phyloP scores from a whole-genome alignment of 169 alveolate species.

The Eimeria falciformis region DNA sequence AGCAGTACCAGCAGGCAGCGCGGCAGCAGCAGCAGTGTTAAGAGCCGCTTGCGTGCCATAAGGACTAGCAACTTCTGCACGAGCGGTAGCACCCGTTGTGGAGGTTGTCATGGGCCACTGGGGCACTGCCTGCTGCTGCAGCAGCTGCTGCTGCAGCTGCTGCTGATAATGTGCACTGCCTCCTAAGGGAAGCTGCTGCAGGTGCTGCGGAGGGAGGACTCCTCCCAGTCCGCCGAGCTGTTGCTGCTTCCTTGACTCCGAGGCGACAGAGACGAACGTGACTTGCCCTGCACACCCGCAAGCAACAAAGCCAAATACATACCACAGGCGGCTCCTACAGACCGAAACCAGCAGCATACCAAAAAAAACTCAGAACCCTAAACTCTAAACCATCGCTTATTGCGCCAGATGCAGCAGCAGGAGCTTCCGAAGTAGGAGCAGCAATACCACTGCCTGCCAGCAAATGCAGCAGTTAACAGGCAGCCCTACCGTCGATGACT shows the following conservation, averaged over 20 bases:
- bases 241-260: conserved; percentile 46
- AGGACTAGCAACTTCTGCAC: conserved; percentile 44
- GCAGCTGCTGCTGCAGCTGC: conserved; percentile 67
- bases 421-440: neutral
- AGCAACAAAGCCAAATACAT: neutral
- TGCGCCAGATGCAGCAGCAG: neutral
- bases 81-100: conserved; percentile 10
- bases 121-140: conserved; percentile 54
- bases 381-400: neutral
- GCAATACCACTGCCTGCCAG: neutral
- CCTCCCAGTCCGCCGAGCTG: conserved; percentile 50
- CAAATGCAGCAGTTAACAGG: neutral
- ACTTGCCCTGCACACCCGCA: conserved; percentile 65
- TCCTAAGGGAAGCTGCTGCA: conserved; percentile 59
- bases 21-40: conserved; percentile 10
- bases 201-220: conserved; percentile 49
- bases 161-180: conserved; percentile 47
- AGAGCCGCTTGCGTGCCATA: conserved; percentile 67
- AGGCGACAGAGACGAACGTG: conserved; percentile 71
- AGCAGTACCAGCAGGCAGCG: conserved; percentile 30
- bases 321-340: neutral
- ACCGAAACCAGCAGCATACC: conserved; percentile 2
- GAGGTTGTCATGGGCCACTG: conserved; percentile 30
- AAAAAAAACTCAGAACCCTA: neutral
- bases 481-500: conserved; percentile 53